Evolutionary conservation across 306 rosid species (phyloP).

Genomic region (Pterocarpus macrocarpus): DNA sequence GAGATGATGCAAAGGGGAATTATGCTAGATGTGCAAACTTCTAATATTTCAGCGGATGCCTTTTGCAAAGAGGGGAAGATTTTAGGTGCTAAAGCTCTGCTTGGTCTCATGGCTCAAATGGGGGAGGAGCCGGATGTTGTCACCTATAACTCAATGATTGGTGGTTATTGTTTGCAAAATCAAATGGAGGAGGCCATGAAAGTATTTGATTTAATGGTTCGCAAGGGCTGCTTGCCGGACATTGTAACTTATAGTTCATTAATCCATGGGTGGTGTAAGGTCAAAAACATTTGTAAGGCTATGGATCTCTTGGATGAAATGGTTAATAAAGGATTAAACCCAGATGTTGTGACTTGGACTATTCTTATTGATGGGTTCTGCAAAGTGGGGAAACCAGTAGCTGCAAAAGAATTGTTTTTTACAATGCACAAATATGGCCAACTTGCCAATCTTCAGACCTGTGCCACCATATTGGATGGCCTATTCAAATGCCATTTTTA

Average conservation of each 20-base stretch:
- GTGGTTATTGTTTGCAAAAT: conserved; percentile 13
- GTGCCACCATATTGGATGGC: conserved; percentile 27
- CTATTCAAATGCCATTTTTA: conserved; percentile 1
- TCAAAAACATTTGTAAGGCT: conserved; percentile 45
- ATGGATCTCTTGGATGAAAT: conserved; percentile 35
- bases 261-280: conserved; percentile 43
- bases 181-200: conserved; percentile 28
- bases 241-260: conserved; percentile 41
- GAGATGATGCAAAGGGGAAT: conserved; percentile 17
- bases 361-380: conserved; percentile 34
- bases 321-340: conserved; percentile 23
- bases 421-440: conserved; percentile 36
- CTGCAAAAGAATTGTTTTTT: conserved; percentile 26
- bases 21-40: conserved; percentile 14
- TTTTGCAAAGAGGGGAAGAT: conserved; percentile 30
- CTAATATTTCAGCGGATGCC: not conserved
- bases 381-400: not conserved
- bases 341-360: conserved; percentile 47
- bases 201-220: conserved; percentile 35
- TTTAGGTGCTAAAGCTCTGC: conserved; percentile 15
- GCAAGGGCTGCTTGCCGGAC: conserved; percentile 28
- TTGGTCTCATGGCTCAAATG: conserved; percentile 10
- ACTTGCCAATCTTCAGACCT: conserved; percentile 3
- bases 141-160: conserved; percentile 39
- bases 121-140: conserved; percentile 30